Conservation (phyloP, 1,284 basidiomycete genomes). For the Sporisorium exsertum region DNA sequence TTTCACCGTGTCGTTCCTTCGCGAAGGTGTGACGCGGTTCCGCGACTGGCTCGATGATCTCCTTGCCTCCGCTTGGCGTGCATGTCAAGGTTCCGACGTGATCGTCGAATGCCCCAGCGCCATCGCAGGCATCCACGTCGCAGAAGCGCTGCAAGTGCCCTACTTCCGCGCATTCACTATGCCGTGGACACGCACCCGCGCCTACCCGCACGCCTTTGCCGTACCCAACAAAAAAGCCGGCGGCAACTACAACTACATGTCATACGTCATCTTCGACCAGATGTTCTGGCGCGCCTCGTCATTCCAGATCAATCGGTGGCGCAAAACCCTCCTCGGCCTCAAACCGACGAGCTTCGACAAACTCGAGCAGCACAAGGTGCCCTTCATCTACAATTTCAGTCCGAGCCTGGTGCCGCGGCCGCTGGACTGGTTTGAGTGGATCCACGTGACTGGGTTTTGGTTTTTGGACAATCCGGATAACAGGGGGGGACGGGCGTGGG, state of each 20-base stretch:
- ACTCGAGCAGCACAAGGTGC: slow-evolving; percentile 94
- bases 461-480: slow-evolving; percentile 79
- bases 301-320: slow-evolving; percentile 94
- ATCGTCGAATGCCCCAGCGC: slow-evolving; percentile 94
- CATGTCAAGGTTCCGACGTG: slow-evolving; percentile 92
- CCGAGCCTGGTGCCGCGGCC: slow-evolving; percentile 78
- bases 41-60: slow-evolving; percentile 97
- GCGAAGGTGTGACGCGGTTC: slow-evolving; percentile 91
- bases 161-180: slow-evolving; percentile 91
- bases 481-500: slow-evolving; percentile 81
- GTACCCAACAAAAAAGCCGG: slow-evolving; percentile 90
- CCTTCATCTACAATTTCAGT: slow-evolving; percentile 97
- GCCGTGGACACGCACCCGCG: slow-evolving; percentile 82
- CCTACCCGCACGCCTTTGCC: slow-evolving; percentile 97
- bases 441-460: slow-evolving; percentile 80
- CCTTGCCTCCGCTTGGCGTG: slow-evolving; percentile 90
- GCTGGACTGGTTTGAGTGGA: slow-evolving; percentile 96
- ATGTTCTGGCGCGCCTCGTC: slow-evolving; percentile 92
- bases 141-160: slow-evolving; percentile 90
- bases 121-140: slow-evolving; percentile 98
- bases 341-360: slow-evolving; percentile 86
- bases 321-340: slow-evolving; percentile 81
- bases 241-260: slow-evolving; percentile 97
- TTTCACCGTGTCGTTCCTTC: slow-evolving; percentile 92
- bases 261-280: slow-evolving; percentile 94